Base-by-base conservation (phyloP, 768 basidiomycete species). In the Phanerochaete carnosa region DNA sequence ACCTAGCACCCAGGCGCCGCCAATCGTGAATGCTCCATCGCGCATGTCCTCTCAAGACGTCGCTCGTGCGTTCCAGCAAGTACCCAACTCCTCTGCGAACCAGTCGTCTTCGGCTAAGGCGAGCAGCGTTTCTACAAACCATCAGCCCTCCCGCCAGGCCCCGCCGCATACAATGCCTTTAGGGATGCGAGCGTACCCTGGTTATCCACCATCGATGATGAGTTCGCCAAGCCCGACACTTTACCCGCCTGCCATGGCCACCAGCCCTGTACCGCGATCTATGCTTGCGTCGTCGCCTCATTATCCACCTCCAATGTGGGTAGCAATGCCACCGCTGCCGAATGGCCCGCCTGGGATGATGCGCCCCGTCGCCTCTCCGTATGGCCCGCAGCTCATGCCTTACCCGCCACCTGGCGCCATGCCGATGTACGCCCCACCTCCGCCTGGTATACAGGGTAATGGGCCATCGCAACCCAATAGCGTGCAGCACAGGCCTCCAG, bases 41-140 rank as follows among this genome's bases (percentile, higher is more conserved):
- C 85, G 89, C 43, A 90, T 92, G 84, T 91, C 90, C 2, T 74
- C 88, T 39, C 86, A 88, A 59, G 92, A 94, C 58, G 90, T 93
- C 33, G 92, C 89, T 13, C 85, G 89, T 60, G 90, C 92, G 23
- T 94, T 94, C 75, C 92, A 94, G 69, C 88, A 88, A 73, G 92
- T 94, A 28, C 92, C 92, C 2, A 75, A 83, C 6, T 79, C 89
- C 2, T 80, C 83, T 16, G 72, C 81, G 15, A 81, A 70, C 50
- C 79, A 64, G 1, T 50, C 65, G 9, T 43, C 39, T 59, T 54
- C 55, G n/a, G 64, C 53, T 22, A 55, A 55, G 33, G 9, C 35
- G n/a, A 55, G 22, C 35, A 33, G 53, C 12, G 8, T 35, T 9
- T 26, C 35, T 23, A 26, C 55, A 35, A 23, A 15, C 45, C 15